phyloP scores from a whole-genome alignment of 2,329 filamentous ascomycete species.

The Dactylellina parvicollis region DNA sequence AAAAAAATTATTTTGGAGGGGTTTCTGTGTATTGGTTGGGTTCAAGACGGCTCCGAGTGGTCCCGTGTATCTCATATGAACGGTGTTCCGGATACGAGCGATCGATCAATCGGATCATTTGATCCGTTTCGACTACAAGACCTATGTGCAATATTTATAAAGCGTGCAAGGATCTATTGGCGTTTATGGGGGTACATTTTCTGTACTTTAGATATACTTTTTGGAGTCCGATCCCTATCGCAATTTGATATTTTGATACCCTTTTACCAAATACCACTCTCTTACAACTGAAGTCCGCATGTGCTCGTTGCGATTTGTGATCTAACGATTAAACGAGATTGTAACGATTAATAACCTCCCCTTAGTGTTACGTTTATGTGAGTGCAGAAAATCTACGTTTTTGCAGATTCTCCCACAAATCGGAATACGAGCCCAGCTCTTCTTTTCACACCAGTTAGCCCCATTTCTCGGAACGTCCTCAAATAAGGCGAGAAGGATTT shows the following conservation, averaged over 20 bases:
- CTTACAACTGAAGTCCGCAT: too few species aligned
- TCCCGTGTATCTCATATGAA: neutral
- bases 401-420: too few species aligned
- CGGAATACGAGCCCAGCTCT: too few species aligned
- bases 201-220: neutral
- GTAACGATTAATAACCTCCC: too few species aligned
- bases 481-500: too few species aligned
- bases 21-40: neutral
- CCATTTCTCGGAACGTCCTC: too few species aligned
- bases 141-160: neutral
- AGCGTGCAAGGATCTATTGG: neutral
- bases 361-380: too few species aligned
- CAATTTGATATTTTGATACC: neutral
- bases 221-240: neutral
- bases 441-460: too few species aligned
- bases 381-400: too few species aligned
- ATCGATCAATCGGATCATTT: neutral
- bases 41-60: neutral
- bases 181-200: neutral
- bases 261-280: neutral
- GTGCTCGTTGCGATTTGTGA: too few species aligned
- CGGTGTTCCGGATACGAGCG: neutral
- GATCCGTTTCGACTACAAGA: neutral
- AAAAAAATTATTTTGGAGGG: conserved; percentile 3
- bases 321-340: too few species aligned